phyloP scores from a whole-genome alignment of 1,139 yeast species.

The Trichomonascaceae sp. region DNA sequence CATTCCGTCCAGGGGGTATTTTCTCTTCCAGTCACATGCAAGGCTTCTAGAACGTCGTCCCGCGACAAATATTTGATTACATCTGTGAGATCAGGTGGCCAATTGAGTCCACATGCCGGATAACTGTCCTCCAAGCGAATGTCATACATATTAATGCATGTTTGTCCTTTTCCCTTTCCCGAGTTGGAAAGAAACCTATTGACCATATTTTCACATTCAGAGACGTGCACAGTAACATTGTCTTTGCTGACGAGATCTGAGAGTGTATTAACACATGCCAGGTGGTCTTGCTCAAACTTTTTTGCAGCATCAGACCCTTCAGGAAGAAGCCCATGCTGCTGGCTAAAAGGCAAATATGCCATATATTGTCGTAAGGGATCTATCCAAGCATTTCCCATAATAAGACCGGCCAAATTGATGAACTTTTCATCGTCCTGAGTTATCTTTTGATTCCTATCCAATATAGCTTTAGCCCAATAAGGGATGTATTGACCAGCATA shows the following conservation, averaged over 20 bases:
- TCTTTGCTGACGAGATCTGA: constrained; percentile 25
- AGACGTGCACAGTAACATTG: constrained; percentile 25
- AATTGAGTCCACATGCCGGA: constrained; percentile 88
- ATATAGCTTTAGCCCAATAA: constrained; percentile 63
- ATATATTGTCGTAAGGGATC: constrained; percentile 81
- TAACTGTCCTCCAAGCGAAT: constrained; percentile 60
- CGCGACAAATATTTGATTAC: constrained; percentile 57
- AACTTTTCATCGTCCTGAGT: constrained; percentile 12
- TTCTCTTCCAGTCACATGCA: constrained; percentile 35
- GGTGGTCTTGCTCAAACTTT: constrained; percentile 28
- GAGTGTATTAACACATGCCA: constrained; percentile 29
- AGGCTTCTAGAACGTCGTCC: constrained; percentile 49
- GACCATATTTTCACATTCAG: constrained; percentile 28
- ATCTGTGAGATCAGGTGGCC: constrained; percentile 73
- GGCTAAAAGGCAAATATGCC: constrained; percentile 69
- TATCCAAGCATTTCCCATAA: constrained; percentile 97
- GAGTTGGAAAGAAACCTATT: constrained; percentile 19
- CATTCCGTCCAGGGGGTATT: constrained; percentile 71
- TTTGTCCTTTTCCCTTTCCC: constrained; percentile 21
- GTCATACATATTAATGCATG: constrained; percentile 82
- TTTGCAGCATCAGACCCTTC: constrained; percentile 25
- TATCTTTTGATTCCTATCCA: constrained; percentile 39
- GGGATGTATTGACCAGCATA: constrained; percentile 98
- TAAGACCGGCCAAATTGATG: constrained; percentile 48
- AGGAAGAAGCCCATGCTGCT: constrained; percentile 52